phyloP scores from a whole-genome alignment of 768 basidiomycete species.

The Roridomyces roridus region DNA sequence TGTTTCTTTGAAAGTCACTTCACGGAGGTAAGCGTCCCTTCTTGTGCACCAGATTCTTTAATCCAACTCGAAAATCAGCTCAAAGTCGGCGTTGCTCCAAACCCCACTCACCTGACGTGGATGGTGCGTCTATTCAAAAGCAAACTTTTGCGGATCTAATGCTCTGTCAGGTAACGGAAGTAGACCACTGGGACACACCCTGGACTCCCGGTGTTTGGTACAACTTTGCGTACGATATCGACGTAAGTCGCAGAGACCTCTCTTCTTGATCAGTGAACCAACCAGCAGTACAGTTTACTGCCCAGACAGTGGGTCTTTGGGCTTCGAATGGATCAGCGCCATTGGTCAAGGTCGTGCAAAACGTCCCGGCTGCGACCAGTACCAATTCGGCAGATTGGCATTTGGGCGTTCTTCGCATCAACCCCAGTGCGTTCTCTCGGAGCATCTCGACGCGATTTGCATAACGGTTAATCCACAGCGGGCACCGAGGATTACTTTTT shows the following conservation, averaged over 20 bases:
- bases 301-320: slow-evolving; percentile 62
- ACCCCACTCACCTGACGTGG: slow-evolving; percentile 58
- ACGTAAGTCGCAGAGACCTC: slow-evolving; percentile 42
- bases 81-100: slow-evolving; percentile 62
- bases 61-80: slow-evolving; percentile 40
- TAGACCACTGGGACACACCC: slow-evolving; percentile 55
- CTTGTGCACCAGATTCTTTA: background rate
- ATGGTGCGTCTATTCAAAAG: slow-evolving; percentile 32
- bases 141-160: background rate
- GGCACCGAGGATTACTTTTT: slow-evolving; percentile 63
- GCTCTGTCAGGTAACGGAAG: slow-evolving; percentile 33
- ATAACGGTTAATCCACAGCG: slow-evolving; percentile 26
- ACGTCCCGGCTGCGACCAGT: slow-evolving; percentile 53
- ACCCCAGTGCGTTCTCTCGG: slow-evolving; percentile 33
- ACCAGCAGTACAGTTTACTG: slow-evolving; percentile 49
- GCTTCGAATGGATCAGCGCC: slow-evolving; percentile 55
- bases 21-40: slow-evolving; percentile 50
- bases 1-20: slow-evolving; percentile 70
- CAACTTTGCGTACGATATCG: slow-evolving; percentile 72
- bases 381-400: slow-evolving; percentile 70
- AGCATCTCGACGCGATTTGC: too few species aligned
- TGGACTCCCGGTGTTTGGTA: slow-evolving; percentile 62
- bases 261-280: background rate
- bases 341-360: slow-evolving; percentile 54
- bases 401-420: slow-evolving; percentile 63